A percentile compares a stretch with the other conserved stretches of the same genome.
phyloP scores from a whole-genome alignment of 352 stramenopile genomes.

The Globisporangium megalacanthum region DNA sequence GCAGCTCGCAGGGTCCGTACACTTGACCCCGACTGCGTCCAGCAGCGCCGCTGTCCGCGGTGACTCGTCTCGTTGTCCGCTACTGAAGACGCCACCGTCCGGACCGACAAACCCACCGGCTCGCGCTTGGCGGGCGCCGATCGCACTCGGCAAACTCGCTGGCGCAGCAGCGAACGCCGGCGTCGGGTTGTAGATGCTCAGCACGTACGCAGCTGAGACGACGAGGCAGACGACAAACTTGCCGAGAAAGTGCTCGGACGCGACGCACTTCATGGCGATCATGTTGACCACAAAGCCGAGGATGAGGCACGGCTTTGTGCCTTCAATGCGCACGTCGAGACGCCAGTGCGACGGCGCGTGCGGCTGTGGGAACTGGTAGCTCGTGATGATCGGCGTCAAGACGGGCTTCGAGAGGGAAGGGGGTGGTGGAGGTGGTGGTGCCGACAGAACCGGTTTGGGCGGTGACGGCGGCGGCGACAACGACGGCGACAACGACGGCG shows the following conservation, averaged over 20 bases:
- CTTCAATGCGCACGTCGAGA: slow-evolving; percentile 51
- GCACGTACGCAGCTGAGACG: slow-evolving; percentile 39
- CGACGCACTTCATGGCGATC: slow-evolving; percentile 55
- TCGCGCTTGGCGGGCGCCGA: not conserved
- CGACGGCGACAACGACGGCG: too few relatives aligned
- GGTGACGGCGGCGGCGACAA: not conserved
- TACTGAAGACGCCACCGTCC: not conserved
- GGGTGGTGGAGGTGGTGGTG: not conserved
- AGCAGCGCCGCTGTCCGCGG: slow-evolving; percentile 14
- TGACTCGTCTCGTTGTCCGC: not conserved
- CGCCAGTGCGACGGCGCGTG: slow-evolving; percentile 31
- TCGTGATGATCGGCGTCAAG: slow-evolving; percentile 15
- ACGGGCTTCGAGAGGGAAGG: slow-evolving; percentile 18
- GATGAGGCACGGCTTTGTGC: slow-evolving; percentile 69
- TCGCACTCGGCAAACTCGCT: too few relatives aligned
- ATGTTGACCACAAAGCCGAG: slow-evolving; percentile 77
- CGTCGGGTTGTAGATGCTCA: slow-evolving; percentile 49
- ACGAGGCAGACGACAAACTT: slow-evolving; percentile 54
- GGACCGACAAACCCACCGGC: not conserved
- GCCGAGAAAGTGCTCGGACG: slow-evolving; percentile 59
- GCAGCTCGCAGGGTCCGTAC: slow-evolving; percentile 31
- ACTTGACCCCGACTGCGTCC: slow-evolving; percentile 25
- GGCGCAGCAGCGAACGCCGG: slow-evolving; percentile 1
- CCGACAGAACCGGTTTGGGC: not conserved
- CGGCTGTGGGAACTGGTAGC: slow-evolving; percentile 1